These are phyloP conservation scores for Gossypium aridum DNA, from an alignment of 441 rosid species.

Conservation along the genomic window DNA sequence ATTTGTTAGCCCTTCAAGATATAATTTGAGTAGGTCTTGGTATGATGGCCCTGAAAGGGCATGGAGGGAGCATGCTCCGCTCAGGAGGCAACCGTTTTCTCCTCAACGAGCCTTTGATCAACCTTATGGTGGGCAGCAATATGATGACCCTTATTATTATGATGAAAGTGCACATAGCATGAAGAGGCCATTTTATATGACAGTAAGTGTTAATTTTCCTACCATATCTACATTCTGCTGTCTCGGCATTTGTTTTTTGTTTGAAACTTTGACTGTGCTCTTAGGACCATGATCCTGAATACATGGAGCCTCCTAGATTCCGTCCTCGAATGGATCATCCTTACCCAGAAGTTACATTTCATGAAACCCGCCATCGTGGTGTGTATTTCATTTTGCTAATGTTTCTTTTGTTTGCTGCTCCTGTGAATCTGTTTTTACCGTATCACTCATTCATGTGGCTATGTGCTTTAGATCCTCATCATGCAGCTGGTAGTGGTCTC, in stretches of 20 bases:
- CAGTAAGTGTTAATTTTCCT: conserved; percentile 23
- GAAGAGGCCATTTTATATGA: conserved; percentile 48
- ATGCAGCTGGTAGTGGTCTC: conserved; percentile 32
- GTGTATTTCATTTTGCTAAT: background rate
- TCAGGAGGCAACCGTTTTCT: conserved; percentile 40
- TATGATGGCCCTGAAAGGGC: conserved; percentile 29
- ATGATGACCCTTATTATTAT: conserved; percentile 40
- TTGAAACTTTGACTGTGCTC: conserved; percentile 12
- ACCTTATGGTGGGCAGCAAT: conserved; percentile 32
- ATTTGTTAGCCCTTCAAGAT: conserved; percentile 34
- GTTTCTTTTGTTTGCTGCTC: conserved; percentile 4
- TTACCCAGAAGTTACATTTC: conserved; percentile 31
- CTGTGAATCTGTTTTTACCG: background rate
- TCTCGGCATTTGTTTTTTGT: background rate
- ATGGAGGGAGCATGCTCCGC: conserved; percentile 24
- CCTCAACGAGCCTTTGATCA: conserved; percentile 40
- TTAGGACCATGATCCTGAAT: conserved; percentile 48
- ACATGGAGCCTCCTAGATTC: conserved; percentile 39
- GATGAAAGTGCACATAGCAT: conserved; percentile 36
- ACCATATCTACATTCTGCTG: background rate
- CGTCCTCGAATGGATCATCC: conserved; percentile 41
- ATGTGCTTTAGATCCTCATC: conserved; percentile 35
- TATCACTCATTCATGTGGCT: conserved; percentile 14
- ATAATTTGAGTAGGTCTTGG: conserved; percentile 38
- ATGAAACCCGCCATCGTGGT: conserved; percentile 42